A percentile compares a stretch with the other conserved stretches of the same genome.
phyloP scores from a whole-genome alignment of 805 yeast genomes.

The Wickerhamomyces hampshirensis region DNA sequence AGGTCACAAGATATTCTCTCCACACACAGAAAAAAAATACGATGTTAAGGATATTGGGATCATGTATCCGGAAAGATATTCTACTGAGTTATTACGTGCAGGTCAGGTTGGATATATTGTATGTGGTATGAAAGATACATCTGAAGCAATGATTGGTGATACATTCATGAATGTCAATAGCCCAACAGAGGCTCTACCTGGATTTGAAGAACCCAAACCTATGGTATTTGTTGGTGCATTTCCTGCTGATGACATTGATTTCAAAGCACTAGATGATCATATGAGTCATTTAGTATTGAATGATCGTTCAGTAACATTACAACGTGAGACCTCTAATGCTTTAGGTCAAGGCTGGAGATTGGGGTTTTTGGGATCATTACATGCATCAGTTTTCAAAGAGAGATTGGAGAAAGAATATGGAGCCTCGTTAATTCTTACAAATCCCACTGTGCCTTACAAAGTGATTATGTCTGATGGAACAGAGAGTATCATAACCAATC shows the following conservation, averaged over 20 bases:
- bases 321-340: slow-evolving; percentile 89
- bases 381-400: slow-evolving; percentile 92
- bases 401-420: slow-evolving; percentile 92
- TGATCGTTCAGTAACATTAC: slow-evolving; percentile 86
- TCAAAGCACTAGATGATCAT: slow-evolving; percentile 83
- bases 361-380: slow-evolving; percentile 91
- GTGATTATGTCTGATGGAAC: slow-evolving; percentile 62
- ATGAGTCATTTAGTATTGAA: slow-evolving; percentile 83
- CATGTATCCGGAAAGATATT: slow-evolving; percentile 84
- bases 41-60: slow-evolving; percentile 93
- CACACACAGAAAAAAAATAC: slow-evolving; percentile 68
- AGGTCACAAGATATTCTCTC: slow-evolving; percentile 74
- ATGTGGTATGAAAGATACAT: slow-evolving; percentile 89
- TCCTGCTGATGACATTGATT: slow-evolving; percentile 92
- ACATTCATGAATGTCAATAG: slow-evolving; percentile 64
- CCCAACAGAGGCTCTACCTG: slow-evolving; percentile 75
- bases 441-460: slow-evolving; percentile 93
- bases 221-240: slow-evolving; percentile 99
- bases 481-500: slow-evolving; percentile 71
- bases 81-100: slow-evolving; percentile 61
- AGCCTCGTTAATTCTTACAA: slow-evolving; percentile 83
- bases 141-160: slow-evolving; percentile 89
- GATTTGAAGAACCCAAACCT: slow-evolving; percentile 95
- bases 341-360: slow-evolving; percentile 97
- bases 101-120: slow-evolving; percentile 95